Percentiles rank a stretch among this genome's conserved stretches.
Evolutionary conservation across 768 basidiomycete species (phyloP).

Genomic region (Cystobasidiopsis lactophilus): DNA sequence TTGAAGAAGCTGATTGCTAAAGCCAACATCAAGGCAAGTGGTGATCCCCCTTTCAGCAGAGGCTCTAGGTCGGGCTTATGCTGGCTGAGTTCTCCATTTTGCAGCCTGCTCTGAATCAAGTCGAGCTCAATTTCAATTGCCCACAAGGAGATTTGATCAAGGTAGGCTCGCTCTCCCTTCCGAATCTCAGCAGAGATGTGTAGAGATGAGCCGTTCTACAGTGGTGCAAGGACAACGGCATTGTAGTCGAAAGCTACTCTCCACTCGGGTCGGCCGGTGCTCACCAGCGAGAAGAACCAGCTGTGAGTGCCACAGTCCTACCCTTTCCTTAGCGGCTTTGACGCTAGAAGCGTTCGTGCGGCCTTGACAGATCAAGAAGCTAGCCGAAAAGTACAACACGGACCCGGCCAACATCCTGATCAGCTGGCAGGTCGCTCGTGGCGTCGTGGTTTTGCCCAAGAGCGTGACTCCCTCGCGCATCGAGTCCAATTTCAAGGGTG

Average conservation of each 20-base stretch:
- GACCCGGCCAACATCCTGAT: constrained; percentile 27
- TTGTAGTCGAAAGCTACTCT: constrained; percentile 54
- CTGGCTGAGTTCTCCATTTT: constrained; percentile 15
- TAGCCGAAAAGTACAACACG: constrained; percentile 42
- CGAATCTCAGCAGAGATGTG: no score
- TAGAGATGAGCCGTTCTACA: no score
- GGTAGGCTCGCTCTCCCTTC: no score
- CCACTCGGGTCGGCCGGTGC: constrained; percentile 34
- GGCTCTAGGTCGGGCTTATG: no score
- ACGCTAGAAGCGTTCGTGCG: background rate
- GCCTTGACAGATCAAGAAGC: constrained; percentile 39
- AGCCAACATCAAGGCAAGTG: constrained; percentile 30
- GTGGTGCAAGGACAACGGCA: constrained; percentile 41
- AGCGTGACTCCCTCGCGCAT: constrained; percentile 51
- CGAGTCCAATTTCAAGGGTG: constrained; percentile 42
- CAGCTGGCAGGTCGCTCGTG: constrained; percentile 35
- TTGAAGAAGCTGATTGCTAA: constrained; percentile 38
- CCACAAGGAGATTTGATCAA: constrained; percentile 55
- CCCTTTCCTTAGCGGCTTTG: background rate
- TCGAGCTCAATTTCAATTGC: constrained; percentile 55
- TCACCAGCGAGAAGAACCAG: constrained; percentile 31
- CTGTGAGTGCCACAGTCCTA: constrained; percentile 34
- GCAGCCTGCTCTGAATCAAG: constrained; percentile 39
- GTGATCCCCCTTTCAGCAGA: no score
- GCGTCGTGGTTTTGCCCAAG: constrained; percentile 49